phyloP scores from a whole-genome alignment of 2,329 filamentous ascomycete genomes.

The Aspergillus eucalypticola region DNA sequence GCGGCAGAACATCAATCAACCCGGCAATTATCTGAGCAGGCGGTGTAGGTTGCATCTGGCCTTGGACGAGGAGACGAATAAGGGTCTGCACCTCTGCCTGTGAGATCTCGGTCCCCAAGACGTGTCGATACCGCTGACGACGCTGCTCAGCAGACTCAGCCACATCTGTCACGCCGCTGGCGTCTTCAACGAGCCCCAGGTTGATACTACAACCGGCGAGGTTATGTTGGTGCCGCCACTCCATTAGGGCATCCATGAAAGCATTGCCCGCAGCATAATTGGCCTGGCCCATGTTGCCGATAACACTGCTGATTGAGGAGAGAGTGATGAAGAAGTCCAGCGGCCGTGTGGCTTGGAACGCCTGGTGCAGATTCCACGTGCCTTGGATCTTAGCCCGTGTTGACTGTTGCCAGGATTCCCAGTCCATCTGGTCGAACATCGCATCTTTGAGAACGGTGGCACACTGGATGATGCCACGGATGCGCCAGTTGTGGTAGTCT shows the following conservation, averaged over 20 bases:
- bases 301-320: conserved; percentile 48
- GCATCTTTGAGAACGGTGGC: conserved; percentile 21
- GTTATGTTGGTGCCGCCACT: conserved; percentile 27
- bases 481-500: neutral
- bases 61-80: conserved; percentile 19
- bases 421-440: conserved; percentile 16
- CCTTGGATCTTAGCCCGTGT: conserved; percentile 19
- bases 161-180: conserved; percentile 24
- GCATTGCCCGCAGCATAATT: conserved; percentile 36
- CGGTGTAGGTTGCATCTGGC: conserved; percentile 13
- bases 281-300: conserved; percentile 29
- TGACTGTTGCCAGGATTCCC: conserved; percentile 7
- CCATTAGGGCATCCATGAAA: conserved; percentile 37
- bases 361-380: conserved; percentile 23
- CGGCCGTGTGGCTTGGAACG: conserved; percentile 28
- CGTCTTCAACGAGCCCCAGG: conserved; percentile 15
- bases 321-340: conserved; percentile 66
- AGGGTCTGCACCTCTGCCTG: conserved; percentile 21
- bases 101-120: conserved; percentile 25
- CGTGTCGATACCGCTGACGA: conserved; percentile 22
- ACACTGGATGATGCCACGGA: conserved; percentile 19
- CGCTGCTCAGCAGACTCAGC: conserved; percentile 21
- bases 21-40: conserved; percentile 22
- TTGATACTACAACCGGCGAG: conserved; percentile 12
- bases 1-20: conserved; percentile 21